Conservation (phyloP, 2,329 filamentous ascomycete genomes). For the Ascosphaera acerosa region DNA sequence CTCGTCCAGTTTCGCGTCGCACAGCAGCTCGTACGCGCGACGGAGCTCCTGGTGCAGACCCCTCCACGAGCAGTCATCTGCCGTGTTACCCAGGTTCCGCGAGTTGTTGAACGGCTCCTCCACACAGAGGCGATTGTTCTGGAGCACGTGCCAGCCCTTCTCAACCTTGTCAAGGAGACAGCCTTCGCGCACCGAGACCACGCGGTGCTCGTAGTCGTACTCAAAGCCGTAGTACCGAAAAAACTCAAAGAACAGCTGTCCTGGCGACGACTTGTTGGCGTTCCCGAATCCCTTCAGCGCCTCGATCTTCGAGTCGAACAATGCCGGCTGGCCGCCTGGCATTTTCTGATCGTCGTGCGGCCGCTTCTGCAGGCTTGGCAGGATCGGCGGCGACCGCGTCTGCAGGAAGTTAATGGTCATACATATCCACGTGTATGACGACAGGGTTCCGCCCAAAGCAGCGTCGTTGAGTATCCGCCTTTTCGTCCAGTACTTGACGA, state of each 20-base stretch:
- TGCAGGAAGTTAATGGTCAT: constrained; percentile 94
- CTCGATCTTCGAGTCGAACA: constrained; percentile 71
- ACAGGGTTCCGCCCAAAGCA: constrained; percentile 76
- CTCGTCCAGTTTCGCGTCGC: constrained; percentile 51
- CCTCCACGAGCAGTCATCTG: constrained; percentile 79
- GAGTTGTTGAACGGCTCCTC: constrained; percentile 87
- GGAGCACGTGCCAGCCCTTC: constrained; percentile 62
- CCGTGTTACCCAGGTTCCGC: constrained; percentile 85
- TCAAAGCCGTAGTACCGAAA: constrained; percentile 90
- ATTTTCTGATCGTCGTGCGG: constrained; percentile 28
- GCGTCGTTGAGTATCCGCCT: constrained; percentile 84
- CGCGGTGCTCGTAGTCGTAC: constrained; percentile 64
- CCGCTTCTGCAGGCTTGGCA: constrained; percentile 63
- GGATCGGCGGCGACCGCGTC: constrained; percentile 54
- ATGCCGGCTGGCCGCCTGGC: constrained; percentile 24
- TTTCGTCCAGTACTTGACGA: constrained; percentile 94
- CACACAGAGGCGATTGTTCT: constrained; percentile 71
- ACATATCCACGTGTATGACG: constrained; percentile 98
- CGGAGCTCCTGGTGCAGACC: constrained; percentile 77
- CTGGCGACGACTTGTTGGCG: constrained; percentile 58
- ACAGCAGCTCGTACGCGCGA: constrained; percentile 61
- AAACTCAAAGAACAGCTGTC: constrained; percentile 78
- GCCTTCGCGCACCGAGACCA: constrained; percentile 65
- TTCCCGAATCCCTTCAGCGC: constrained; percentile 47
- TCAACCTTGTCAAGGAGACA: constrained; percentile 53